Conservation (phyloP, 495 filamentous ascomycete species). For the Aspergillus haitiensis region DNA sequence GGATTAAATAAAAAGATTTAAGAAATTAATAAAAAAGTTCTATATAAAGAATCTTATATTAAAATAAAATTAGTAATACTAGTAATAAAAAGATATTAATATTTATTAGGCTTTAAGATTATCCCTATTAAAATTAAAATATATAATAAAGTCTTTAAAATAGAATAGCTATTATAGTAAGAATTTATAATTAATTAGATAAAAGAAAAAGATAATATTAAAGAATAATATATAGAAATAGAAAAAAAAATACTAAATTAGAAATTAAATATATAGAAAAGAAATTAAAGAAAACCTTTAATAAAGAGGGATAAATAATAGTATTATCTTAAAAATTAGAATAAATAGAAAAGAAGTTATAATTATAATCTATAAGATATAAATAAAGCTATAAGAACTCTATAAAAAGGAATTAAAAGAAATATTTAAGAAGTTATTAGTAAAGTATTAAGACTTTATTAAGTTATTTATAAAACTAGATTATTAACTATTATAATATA, state of each 20-base stretch:
- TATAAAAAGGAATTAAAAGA: not conserved
- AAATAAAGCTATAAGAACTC: not conserved
- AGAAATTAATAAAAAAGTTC: conserved; percentile 6
- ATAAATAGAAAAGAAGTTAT: not conserved
- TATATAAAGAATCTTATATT: not conserved
- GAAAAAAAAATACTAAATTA: not conserved
- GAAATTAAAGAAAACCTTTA: too few relatives aligned
- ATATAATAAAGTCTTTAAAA: conserved; percentile 2
- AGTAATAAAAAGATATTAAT: not conserved
- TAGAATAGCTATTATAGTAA: too few relatives aligned
- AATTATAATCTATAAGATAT: not conserved
- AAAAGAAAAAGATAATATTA: conserved; percentile 1
- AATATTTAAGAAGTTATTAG: too few relatives aligned
- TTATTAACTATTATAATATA: not conserved
- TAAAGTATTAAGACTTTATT: too few relatives aligned
- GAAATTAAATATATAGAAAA: too few relatives aligned
- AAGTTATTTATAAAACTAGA: not conserved
- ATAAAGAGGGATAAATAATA: not conserved
- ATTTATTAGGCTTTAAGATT: not conserved
- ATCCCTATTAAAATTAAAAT: not conserved
- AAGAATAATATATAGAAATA: not conserved
- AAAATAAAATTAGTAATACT: not conserved
- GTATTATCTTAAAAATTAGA: not conserved
- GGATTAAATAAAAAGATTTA: not conserved
- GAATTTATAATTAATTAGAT: conserved; percentile 12